Percentiles rank a stretch among this genome's conserved stretches.
phyloP scores from a whole-genome alignment of 495 filamentous ascomycete species.

The Alectoria sarmentosa region DNA sequence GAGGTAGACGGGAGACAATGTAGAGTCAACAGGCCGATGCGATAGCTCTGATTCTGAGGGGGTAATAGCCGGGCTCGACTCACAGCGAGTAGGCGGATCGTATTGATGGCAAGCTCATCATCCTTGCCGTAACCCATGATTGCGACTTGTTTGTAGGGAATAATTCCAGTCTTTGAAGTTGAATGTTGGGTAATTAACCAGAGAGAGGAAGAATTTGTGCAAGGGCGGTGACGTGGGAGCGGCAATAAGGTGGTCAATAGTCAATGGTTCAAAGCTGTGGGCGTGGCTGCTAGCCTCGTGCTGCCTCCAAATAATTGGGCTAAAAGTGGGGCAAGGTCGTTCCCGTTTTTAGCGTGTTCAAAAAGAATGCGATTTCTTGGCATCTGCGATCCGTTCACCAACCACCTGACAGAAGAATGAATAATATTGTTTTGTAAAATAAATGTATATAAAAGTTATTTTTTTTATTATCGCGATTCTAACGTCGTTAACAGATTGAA shows the following conservation, averaged over 20 bases:
- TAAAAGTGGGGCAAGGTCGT: neutral
- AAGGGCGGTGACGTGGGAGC: too few species aligned
- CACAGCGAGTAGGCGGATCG: conserved; percentile 93
- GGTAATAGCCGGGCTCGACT: conserved; percentile 33
- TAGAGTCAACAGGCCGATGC: neutral
- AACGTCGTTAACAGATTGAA: too few species aligned
- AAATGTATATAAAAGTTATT: too few species aligned
- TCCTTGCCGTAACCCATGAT: conserved; percentile 85
- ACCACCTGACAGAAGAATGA: too few species aligned
- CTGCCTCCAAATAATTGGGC: too few species aligned
- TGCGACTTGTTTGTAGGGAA: conserved; percentile 31
- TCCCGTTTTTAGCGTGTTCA: too few species aligned
- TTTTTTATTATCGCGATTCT: too few species aligned
- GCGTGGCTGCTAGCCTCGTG: too few species aligned
- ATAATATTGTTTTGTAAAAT: too few species aligned
- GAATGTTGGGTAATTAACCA: neutral
- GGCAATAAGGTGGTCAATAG: neutral
- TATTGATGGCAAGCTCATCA: conserved; percentile 92
- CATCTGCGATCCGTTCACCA: too few species aligned
- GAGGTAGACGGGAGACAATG: conserved; percentile 23
- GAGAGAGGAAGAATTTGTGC: neutral
- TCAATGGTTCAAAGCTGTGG: neutral
- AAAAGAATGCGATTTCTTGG: too few species aligned
- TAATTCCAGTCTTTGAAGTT: neutral
- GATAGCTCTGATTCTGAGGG: neutral